Conservation (phyloP, 1,284 basidiomycete species). For the Leccinum griseonigrum region DNA sequence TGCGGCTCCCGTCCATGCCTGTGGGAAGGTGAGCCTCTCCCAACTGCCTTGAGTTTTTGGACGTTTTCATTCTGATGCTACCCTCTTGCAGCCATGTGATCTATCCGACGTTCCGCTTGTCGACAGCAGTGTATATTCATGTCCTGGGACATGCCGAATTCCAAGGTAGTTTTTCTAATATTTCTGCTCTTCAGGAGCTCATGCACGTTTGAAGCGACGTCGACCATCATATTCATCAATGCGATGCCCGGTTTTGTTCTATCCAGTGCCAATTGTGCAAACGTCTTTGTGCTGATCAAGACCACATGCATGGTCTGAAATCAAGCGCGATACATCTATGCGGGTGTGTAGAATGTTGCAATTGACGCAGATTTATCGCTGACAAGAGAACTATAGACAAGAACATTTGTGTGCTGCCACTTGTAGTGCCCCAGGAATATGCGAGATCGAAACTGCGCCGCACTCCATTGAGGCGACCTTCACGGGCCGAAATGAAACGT, state of each 20-base stretch:
- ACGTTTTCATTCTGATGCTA: background rate
- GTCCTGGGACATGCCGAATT: slow-evolving; percentile 42
- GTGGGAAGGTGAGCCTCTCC: slow-evolving; percentile 43
- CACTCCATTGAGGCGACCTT: slow-evolving; percentile 59
- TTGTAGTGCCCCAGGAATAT: slow-evolving; percentile 48
- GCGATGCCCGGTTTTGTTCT: slow-evolving; percentile 52
- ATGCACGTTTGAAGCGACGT: slow-evolving; percentile 34
- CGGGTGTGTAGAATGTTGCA: slow-evolving; percentile 41
- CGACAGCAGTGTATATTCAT: slow-evolving; percentile 38
- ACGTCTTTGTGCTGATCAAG: slow-evolving; percentile 43
- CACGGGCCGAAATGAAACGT: slow-evolving; percentile 43
- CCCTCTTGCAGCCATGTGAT: slow-evolving; percentile 42
- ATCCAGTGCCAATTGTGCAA: slow-evolving; percentile 53
- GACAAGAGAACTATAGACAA: slow-evolving; percentile 36
- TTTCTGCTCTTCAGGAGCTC: background rate
- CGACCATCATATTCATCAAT: slow-evolving; percentile 47
- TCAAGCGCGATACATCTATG: slow-evolving; percentile 49
- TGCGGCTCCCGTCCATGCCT: slow-evolving; percentile 51
- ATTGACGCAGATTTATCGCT: background rate
- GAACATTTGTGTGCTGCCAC: slow-evolving; percentile 44
- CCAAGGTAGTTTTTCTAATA: slow-evolving; percentile 36
- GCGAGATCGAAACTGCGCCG: slow-evolving; percentile 56
- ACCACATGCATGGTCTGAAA: slow-evolving; percentile 55
- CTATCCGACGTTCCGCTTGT: slow-evolving; percentile 34
- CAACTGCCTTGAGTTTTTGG: background rate